Evolutionary conservation across 2,329 filamentous ascomycete genomes (phyloP).

Genomic region (Trematosphaeria pertusa): DNA sequence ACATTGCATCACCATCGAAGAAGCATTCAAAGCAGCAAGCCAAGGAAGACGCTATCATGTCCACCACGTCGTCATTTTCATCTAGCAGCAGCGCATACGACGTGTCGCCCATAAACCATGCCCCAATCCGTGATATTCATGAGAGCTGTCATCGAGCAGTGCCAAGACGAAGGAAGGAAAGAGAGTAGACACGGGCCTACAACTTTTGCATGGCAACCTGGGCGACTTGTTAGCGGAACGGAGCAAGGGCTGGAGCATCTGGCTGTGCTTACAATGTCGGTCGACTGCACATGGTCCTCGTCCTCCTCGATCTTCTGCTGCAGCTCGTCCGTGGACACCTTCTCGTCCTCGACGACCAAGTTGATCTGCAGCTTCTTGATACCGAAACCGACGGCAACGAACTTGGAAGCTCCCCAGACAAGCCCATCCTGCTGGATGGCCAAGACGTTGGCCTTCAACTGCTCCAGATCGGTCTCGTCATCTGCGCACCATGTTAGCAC

Average conservation of each 20-base stretch:
- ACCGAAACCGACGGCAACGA: slow-evolving; percentile 91
- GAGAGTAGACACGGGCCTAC: slow-evolving; percentile 31
- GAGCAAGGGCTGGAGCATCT: too few species aligned
- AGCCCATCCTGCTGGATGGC: slow-evolving; percentile 91
- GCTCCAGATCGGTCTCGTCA: slow-evolving; percentile 91
- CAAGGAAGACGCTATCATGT: too few species aligned
- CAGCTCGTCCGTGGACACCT: slow-evolving; percentile 86
- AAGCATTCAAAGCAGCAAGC: neutral
- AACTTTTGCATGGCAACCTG: slow-evolving; percentile 60
- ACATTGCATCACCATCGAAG: too few species aligned
- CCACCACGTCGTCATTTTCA: too few species aligned
- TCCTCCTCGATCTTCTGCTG: slow-evolving; percentile 84
- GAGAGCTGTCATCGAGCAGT: slow-evolving; percentile 19
- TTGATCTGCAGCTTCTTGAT: slow-evolving; percentile 99
- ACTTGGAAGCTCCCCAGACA: slow-evolving; percentile 91
- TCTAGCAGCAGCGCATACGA: slow-evolving; percentile 24
- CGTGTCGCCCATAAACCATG: slow-evolving; percentile 10
- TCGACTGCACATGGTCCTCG: slow-evolving; percentile 96
- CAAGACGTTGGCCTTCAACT: slow-evolving; percentile 81
- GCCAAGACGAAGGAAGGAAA: slow-evolving; percentile 4
- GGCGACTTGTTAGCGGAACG: too few species aligned
- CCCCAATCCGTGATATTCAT: slow-evolving; percentile 25
- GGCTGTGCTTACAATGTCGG: too few species aligned
- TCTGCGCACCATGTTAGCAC: too few species aligned
- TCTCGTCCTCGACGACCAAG: slow-evolving; percentile 96